These are phyloP conservation scores for Talaromyces sp. DNA, from an alignment of 2,329 filamentous ascomycete species.

Conservation along the genomic window DNA sequence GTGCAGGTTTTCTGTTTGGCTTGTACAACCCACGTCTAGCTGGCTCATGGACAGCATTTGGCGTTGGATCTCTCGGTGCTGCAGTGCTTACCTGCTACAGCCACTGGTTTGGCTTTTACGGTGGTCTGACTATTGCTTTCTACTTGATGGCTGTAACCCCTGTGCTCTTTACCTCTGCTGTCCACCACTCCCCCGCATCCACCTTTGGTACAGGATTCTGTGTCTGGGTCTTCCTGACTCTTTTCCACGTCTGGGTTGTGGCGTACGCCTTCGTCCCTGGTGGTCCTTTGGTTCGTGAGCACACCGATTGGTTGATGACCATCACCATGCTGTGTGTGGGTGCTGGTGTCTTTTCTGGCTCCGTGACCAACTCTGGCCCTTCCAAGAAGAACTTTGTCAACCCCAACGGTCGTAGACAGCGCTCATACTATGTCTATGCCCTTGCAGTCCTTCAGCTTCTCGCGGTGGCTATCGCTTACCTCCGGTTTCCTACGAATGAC, in stretches of 20 bases:
- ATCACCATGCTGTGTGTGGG: slow-evolving; percentile 81
- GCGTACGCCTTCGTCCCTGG: slow-evolving; percentile 97
- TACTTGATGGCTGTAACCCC: slow-evolving; percentile 81
- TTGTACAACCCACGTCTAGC: slow-evolving; percentile 67
- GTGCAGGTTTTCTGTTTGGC: slow-evolving; percentile 71
- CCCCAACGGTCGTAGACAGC: slow-evolving; percentile 47
- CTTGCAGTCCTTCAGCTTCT: slow-evolving; percentile 75
- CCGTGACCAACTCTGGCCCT: slow-evolving; percentile 52
- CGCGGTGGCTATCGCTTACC: slow-evolving; percentile 75
- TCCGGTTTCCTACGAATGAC: slow-evolving; percentile 88
- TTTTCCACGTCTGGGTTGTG: slow-evolving; percentile 99
- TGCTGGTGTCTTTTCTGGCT: slow-evolving; percentile 71
- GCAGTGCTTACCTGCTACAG: slow-evolving; percentile 70
- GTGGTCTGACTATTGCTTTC: slow-evolving; percentile 68
- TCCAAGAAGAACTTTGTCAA: slow-evolving; percentile 40
- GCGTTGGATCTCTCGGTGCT: slow-evolving; percentile 74
- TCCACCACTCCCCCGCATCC: slow-evolving; percentile 70
- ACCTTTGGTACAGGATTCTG: slow-evolving; percentile 89
- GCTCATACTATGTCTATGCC: slow-evolving; percentile 67
- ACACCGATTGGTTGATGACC: slow-evolving; percentile 92
- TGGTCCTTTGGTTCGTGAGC: slow-evolving; percentile 85
- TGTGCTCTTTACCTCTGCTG: slow-evolving; percentile 70
- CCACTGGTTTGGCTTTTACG: slow-evolving; percentile 88
- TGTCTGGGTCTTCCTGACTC: slow-evolving; percentile 85
- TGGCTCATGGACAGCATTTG: slow-evolving; percentile 75